These are phyloP conservation scores for Leucocoprinus birnbaumii DNA, from an alignment of 768 basidiomycete genomes.

Conservation along the genomic window DNA sequence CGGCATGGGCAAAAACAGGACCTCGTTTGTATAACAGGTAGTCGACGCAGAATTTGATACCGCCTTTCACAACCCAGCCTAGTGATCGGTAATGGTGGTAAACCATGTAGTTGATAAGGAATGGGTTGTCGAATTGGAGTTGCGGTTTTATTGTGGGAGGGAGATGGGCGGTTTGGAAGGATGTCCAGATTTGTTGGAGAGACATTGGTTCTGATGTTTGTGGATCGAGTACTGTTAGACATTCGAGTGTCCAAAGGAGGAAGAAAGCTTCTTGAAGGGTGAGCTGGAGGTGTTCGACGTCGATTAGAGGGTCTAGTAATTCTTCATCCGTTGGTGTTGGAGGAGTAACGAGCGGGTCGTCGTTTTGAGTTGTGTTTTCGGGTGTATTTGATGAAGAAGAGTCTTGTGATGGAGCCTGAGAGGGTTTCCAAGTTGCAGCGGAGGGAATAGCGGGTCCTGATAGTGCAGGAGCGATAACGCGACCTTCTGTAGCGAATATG, in stretches of 20 bases:
- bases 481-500: conserved; percentile 69
- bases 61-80: conserved; percentile 95
- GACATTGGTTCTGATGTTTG: conserved; percentile 56
- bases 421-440: conserved; percentile 76
- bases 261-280: conserved; percentile 90
- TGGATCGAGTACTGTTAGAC: conserved; percentile 67
- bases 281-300: conserved; percentile 89
- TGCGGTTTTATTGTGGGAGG: conserved; percentile 24
- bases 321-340: conserved; percentile 29
- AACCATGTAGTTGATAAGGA: conserved; percentile 83
- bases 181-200: conserved; percentile 57
- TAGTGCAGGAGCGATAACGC: conserved; percentile 55
- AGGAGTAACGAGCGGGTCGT: too few species aligned
- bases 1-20: conserved; percentile 93
- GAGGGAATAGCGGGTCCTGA: conserved; percentile 69
- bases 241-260: conserved; percentile 79
- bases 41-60: conserved; percentile 97
- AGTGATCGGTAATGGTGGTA: conserved; percentile 96
- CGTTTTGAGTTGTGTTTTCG: neutral
- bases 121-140: conserved; percentile 83
- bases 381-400: conserved; percentile 17
- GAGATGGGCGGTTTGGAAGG: conserved; percentile 58
- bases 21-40: conserved; percentile 93
- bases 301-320: conserved; percentile 55
- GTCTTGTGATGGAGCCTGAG: conserved; percentile 2